Evolutionary conservation across 1,139 yeast species (phyloP), one percentile per base, ranked within the genome.

Genomic region (Blastobotrys aristatus): DNA sequence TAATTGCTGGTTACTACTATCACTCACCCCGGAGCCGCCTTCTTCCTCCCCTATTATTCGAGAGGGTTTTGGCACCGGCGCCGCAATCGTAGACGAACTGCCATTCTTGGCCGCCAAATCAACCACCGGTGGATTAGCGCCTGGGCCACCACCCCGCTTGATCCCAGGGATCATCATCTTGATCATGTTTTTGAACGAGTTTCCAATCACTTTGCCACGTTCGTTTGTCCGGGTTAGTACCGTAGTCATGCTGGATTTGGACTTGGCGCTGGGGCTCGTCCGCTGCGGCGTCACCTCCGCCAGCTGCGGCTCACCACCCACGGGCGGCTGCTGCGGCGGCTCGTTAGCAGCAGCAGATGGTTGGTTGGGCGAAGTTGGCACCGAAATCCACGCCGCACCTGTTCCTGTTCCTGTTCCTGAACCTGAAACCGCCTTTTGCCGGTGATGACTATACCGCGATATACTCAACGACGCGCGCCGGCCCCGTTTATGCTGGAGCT

Each of bases 401-500:
- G 16, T 34, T 18, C 21, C 21, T 5, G 21, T 34, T 17, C 24
- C 24, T 2, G 24, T 20, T n/a, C 38, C 24, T 17, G 18, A 20
- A 3, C 27, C 24, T 6, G 10, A 5, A 18, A 18, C n/a, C 37
- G n/a, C 37, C 13, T 5, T 11, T 17, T 6, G 13, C 22, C 14
- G 2, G 22, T 34, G 24, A n/a, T 34, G 21, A 16, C 21, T 33
- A 32, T 41, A 41, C 40, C 48, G 51, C 13, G 56, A 46, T 13
- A 59, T 47, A 20, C 53, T 53, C 35, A 59, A 29, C 40, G 62
- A 55, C 22, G 52, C 48, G n/a, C 58, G 46, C 31, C 56, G 50
- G 18, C 50, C 34, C 33, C 54, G 50, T 20, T 48, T 47, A 20
- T 53, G 45, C 73, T 50, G 77, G 70, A 51, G 67, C 65, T 56